Conservation (phyloP, 441 rosid genomes). For the Dalechampia spathulata region DNA sequence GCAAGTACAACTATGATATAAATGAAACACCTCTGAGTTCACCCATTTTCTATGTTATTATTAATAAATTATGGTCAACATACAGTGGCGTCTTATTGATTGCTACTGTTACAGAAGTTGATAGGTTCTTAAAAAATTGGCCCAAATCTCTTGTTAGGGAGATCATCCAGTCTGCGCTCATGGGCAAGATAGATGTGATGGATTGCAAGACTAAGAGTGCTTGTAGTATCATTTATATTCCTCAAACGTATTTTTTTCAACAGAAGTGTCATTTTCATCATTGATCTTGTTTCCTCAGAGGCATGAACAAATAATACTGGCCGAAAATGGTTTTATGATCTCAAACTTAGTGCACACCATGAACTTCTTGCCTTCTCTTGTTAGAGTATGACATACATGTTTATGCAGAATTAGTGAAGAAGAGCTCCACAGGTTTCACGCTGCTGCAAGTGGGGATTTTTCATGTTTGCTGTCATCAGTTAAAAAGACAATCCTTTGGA, state of each 20-base stretch:
- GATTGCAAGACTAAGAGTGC: neutral
- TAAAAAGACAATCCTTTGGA: conserved; percentile 87
- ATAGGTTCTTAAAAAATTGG: neutral
- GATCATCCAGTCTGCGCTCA: neutral
- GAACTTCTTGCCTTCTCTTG: conserved; percentile 17
- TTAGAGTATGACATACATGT: conserved; percentile 26
- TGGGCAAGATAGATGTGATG: neutral
- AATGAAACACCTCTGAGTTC: too few relatives aligned
- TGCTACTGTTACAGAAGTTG: neutral
- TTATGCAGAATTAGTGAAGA: conserved; percentile 73
- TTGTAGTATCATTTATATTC: conserved; percentile 1
- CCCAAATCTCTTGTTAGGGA: neutral
- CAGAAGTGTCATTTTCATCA: neutral
- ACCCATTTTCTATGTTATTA: neutral
- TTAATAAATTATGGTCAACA: neutral
- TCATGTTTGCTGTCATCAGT: conserved; percentile 54
- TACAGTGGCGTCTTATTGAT: neutral
- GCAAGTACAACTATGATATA: neutral
- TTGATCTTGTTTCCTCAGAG: neutral
- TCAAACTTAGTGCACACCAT: conserved; percentile 14
- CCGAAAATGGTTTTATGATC: neutral
- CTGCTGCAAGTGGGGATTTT: conserved; percentile 75
- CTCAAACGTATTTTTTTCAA: neutral
- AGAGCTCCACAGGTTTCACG: conserved; percentile 65
- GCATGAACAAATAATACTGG: neutral